Conservation (phyloP, 2,329 filamentous ascomycete genomes). For the Ceratocystis huliohia region DNA sequence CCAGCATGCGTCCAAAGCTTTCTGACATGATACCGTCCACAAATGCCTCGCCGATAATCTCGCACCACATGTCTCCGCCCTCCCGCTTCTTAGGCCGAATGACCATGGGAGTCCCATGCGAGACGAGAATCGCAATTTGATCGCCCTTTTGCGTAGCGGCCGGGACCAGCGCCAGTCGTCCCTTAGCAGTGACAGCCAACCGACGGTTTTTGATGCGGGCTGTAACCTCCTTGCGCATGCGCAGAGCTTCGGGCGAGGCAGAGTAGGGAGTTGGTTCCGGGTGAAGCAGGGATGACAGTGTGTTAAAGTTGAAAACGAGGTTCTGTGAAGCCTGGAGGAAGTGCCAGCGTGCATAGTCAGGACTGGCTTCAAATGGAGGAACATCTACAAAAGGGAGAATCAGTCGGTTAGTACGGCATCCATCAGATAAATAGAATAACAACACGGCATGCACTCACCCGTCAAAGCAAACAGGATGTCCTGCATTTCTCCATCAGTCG, state of each 20-base stretch:
- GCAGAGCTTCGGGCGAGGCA: slow-evolving; percentile 11
- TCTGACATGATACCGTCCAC: slow-evolving; percentile 18
- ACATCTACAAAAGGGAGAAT: not conserved
- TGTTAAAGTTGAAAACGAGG: slow-evolving; percentile 14
- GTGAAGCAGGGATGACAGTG: slow-evolving; percentile 12
- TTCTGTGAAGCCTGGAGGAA: slow-evolving; percentile 13
- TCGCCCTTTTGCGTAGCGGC: slow-evolving; percentile 20
- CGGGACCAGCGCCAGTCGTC: slow-evolving; percentile 17
- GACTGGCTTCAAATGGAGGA: slow-evolving; percentile 8
- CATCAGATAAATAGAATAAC: not conserved
- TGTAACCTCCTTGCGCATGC: not conserved
- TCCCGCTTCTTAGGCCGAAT: slow-evolving; percentile 11
- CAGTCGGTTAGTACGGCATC: not conserved
- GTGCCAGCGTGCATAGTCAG: slow-evolving; percentile 17
- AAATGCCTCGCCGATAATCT: slow-evolving; percentile 20
- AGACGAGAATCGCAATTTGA: slow-evolving; percentile 14
- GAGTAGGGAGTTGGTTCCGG: slow-evolving; percentile 7
- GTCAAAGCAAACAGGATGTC: slow-evolving; percentile 17
- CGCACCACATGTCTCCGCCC: slow-evolving; percentile 17
- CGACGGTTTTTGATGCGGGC: slow-evolving; percentile 14
- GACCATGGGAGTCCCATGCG: slow-evolving; percentile 18
- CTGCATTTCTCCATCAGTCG: slow-evolving; percentile 14
- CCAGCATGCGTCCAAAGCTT: slow-evolving; percentile 13
- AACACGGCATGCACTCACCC: slow-evolving; percentile 9
- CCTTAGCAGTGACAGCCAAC: slow-evolving; percentile 14